Conservation (phyloP, 768 basidiomycete genomes). For the Psilocybe subaeruginosa region DNA sequence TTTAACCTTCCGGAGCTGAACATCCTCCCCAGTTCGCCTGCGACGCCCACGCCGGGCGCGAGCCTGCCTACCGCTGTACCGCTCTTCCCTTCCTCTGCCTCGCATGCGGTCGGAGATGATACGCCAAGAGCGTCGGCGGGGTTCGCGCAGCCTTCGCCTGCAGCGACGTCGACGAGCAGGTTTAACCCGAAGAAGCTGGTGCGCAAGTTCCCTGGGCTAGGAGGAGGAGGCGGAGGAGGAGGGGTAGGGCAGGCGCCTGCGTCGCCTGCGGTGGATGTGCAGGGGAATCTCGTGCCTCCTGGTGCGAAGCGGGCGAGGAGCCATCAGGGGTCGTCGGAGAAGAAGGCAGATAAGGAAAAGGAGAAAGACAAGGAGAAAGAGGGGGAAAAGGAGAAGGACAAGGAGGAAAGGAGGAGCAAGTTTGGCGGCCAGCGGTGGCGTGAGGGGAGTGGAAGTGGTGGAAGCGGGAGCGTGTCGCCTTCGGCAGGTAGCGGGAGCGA, state of each 20-base stretch:
- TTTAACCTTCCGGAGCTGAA: conserved; percentile 22
- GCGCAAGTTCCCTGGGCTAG: conserved; percentile 26
- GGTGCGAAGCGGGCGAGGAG: neutral
- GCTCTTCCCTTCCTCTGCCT: neutral
- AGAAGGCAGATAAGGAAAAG: too few relatives aligned
- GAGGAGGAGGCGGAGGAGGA: neutral
- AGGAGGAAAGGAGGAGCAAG: conserved; percentile 20
- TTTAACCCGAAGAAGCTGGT: conserved; percentile 28
- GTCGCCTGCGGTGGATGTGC: conserved; percentile 19
- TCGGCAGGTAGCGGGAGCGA: conserved; percentile 15
- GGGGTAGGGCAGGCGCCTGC: conserved; percentile 8
- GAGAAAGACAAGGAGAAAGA: neutral
- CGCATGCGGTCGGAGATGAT: conserved; percentile 4
- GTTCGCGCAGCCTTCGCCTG: conserved; percentile 16
- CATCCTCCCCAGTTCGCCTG: conserved; percentile 23
- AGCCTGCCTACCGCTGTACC: conserved; percentile 21
- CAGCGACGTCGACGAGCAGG: conserved; percentile 8
- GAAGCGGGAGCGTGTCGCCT: conserved; percentile 9
- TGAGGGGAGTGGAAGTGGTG: conserved; percentile 11
- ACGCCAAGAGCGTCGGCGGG: conserved; percentile 21
- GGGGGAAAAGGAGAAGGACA: neutral
- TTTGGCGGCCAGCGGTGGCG: conserved; percentile 32
- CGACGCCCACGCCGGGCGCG: conserved; percentile 24
- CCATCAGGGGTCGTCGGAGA: too few relatives aligned
- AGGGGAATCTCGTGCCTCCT: conserved; percentile 15